Conservation (phyloP, 257 asterid species). For the Orobanche coerulescens region DNA sequence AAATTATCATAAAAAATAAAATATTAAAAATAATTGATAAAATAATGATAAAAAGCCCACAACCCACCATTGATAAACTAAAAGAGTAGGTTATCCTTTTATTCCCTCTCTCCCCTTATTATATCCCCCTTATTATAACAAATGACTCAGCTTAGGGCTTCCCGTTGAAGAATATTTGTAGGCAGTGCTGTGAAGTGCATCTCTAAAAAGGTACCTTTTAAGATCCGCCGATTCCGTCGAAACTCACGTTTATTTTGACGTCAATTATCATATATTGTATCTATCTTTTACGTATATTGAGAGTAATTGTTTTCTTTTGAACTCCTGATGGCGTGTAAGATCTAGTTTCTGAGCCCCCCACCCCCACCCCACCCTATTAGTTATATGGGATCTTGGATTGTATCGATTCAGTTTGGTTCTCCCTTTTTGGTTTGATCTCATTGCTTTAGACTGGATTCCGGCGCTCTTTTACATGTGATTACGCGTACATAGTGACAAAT, state of each 20-base stretch:
- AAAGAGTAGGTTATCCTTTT: too few relatives aligned
- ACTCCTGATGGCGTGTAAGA: background rate
- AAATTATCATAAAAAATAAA: too few relatives aligned
- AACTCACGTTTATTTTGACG: background rate
- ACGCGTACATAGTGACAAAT: background rate
- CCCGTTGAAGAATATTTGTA: too few relatives aligned
- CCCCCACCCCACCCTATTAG: too few relatives aligned
- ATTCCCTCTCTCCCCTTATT: too few relatives aligned
- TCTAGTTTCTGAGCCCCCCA: background rate
- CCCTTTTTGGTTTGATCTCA: background rate
- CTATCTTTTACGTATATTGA: background rate
- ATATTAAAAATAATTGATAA: too few relatives aligned
- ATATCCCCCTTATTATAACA: too few relatives aligned
- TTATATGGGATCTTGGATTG: background rate
- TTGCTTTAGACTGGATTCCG: background rate
- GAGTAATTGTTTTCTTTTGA: background rate
- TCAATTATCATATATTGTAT: background rate
- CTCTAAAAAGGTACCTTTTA: conserved; percentile 3
- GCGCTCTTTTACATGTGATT: background rate
- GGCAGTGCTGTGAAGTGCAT: conserved; percentile 15
- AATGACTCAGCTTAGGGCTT: too few relatives aligned
- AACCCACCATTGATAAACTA: too few relatives aligned
- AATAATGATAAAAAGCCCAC: too few relatives aligned
- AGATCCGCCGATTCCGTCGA: background rate
- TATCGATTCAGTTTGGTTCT: background rate